phyloP scores from a whole-genome alignment of 768 basidiomycete species.

The Hypholoma sublateritium region DNA sequence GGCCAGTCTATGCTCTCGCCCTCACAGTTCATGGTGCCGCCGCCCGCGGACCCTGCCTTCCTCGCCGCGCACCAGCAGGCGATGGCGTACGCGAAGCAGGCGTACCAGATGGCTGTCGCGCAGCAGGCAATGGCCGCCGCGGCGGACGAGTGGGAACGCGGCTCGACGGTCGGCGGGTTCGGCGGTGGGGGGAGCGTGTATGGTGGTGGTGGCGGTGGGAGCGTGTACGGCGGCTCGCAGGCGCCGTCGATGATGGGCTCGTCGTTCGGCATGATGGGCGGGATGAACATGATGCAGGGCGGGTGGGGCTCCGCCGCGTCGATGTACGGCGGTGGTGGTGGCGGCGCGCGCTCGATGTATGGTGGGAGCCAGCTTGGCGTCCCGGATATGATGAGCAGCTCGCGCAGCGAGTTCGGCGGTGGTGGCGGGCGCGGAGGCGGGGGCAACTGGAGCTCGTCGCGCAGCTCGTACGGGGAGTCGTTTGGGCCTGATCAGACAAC shows the following conservation, averaged over 20 bases:
- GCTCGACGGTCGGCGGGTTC: slow-evolving; percentile 53
- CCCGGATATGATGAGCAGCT: slow-evolving; percentile 35
- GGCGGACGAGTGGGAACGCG: slow-evolving; percentile 90
- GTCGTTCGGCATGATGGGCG: slow-evolving; percentile 37
- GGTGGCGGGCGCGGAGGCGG: slow-evolving; percentile 36
- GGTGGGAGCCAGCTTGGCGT: slow-evolving; percentile 26
- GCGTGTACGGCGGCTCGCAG: slow-evolving; percentile 19
- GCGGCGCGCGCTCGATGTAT: slow-evolving; percentile 56
- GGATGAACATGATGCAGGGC: slow-evolving; percentile 30
- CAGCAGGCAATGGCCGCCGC: slow-evolving; percentile 88
- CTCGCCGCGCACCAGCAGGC: slow-evolving; percentile 84
- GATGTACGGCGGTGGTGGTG: slow-evolving; percentile 50
- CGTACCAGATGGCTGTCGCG: slow-evolving; percentile 87
- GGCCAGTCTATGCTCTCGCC: slow-evolving; percentile 39
- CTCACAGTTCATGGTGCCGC: slow-evolving; percentile 44
- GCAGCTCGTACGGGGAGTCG: slow-evolving; percentile 71
- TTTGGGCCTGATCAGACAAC: slow-evolving; percentile 40
- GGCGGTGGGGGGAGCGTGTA: slow-evolving; percentile 49
- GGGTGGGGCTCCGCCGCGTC: slow-evolving; percentile 44
- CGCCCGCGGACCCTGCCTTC: slow-evolving; percentile 53
- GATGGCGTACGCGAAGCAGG: slow-evolving; percentile 84
- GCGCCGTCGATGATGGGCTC: no score
- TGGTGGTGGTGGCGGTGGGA: slow-evolving; percentile 23
- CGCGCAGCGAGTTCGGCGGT: slow-evolving; percentile 67
- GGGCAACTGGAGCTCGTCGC: slow-evolving; percentile 54